A percentile compares a stretch with the other conserved stretches of the same genome.
Evolutionary conservation across 805 yeast genomes (phyloP).

Genomic region (Kluyveromyces dobzhanskii): DNA sequence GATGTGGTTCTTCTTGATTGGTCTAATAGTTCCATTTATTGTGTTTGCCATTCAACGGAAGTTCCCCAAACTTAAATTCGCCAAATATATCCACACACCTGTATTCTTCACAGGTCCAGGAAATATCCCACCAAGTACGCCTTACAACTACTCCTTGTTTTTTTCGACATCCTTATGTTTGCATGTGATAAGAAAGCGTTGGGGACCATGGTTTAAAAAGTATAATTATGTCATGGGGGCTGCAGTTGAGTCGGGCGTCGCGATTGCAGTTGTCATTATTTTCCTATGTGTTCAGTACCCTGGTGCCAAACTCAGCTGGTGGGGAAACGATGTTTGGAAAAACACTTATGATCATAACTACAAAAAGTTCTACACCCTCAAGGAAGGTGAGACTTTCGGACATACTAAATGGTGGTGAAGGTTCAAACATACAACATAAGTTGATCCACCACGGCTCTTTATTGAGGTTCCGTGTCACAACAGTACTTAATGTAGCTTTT

Average conservation of each 20-base stretch:
- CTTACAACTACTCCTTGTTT: conserved; percentile 55
- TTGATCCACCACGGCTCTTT: too few relatives aligned
- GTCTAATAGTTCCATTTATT: conserved; percentile 35
- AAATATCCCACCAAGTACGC: conserved; percentile 66
- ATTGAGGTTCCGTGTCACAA: too few relatives aligned
- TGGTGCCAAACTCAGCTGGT: conserved; percentile 39
- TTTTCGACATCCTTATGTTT: conserved; percentile 38
- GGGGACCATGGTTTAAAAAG: conserved; percentile 50
- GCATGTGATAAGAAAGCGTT: conserved; percentile 37
- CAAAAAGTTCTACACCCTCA: conserved; percentile 28
- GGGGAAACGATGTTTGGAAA: conserved; percentile 49
- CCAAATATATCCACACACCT: conserved; percentile 45
- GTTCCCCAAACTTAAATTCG: conserved; percentile 23
- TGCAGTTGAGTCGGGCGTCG: conserved; percentile 58
- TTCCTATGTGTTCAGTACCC: conserved; percentile 45
- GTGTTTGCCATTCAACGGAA: conserved; percentile 25
- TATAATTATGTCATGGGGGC: conserved; percentile 54
- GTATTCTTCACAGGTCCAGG: conserved; percentile 56
- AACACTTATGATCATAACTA: conserved; percentile 31
- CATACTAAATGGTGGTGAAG: conserved; percentile 39
- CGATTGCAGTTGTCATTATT: conserved; percentile 47
- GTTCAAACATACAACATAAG: too few relatives aligned
- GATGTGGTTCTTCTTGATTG: conserved; percentile 49
- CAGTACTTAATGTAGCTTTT: too few relatives aligned
- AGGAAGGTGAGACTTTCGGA: conserved; percentile 41